Conservation (phyloP, 306 rosid genomes). For the Geum urbanum region DNA sequence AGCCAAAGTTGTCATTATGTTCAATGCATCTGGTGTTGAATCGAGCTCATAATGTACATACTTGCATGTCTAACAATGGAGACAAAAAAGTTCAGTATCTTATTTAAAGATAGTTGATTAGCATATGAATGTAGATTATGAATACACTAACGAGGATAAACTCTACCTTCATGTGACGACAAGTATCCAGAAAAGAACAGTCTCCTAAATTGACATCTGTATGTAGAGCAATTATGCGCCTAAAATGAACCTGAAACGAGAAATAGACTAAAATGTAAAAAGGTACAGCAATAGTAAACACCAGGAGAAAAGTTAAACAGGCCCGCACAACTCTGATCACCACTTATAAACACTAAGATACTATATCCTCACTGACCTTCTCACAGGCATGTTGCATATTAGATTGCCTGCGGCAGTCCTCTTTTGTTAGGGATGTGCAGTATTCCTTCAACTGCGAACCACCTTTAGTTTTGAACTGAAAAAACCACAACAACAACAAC, state of each 20-base stretch:
- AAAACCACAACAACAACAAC: slow-evolving; percentile 23
- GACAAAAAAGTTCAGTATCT: slow-evolving; percentile 19
- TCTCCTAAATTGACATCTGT: slow-evolving; percentile 95
- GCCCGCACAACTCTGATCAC: neutral
- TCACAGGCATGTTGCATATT: slow-evolving; percentile 74
- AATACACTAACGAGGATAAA: slow-evolving; percentile 8
- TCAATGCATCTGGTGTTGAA: slow-evolving; percentile 75
- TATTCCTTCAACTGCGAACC: slow-evolving; percentile 82
- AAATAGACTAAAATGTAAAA: slow-evolving; percentile 2
- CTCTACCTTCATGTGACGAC: slow-evolving; percentile 95
- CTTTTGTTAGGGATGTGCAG: slow-evolving; percentile 88
- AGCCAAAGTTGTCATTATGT: slow-evolving; percentile 36
- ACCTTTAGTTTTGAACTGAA: slow-evolving; percentile 91
- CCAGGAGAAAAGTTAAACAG: neutral
- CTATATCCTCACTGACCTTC: slow-evolving; percentile 54
- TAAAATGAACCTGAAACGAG: slow-evolving; percentile 80
- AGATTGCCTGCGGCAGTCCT: slow-evolving; percentile 84
- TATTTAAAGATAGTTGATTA: slow-evolving; percentile 7
- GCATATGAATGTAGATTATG: slow-evolving; percentile 1
- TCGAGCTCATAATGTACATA: slow-evolving; percentile 95
- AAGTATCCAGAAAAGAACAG: slow-evolving; percentile 95
- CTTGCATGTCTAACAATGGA: slow-evolving; percentile 73
- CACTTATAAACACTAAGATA: slow-evolving; percentile 13
- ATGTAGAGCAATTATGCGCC: slow-evolving; percentile 90
- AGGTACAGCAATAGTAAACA: neutral